Evolutionary conservation across 805 yeast genomes (phyloP).

Genomic region (Naumovozyma castellii): DNA sequence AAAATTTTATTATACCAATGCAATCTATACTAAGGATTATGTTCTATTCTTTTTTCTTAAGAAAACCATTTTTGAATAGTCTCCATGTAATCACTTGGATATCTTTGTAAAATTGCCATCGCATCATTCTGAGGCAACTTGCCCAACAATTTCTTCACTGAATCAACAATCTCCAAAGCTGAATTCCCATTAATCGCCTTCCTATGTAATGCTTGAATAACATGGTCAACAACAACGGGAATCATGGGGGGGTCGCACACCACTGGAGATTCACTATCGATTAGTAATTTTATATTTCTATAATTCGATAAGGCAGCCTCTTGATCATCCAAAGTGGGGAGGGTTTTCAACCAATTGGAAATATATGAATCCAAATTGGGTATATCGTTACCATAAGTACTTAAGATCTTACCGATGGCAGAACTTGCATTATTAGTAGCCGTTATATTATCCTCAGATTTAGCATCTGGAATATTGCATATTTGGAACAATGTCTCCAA

Average conservation of each 20-base stretch:
- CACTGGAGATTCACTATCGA: conserved; percentile 55
- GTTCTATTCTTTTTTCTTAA: conserved; percentile 5
- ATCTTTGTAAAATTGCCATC: conserved; percentile 48
- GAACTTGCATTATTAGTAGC: conserved; percentile 84
- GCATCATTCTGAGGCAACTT: conserved; percentile 64
- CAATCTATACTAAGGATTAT: too few relatives aligned
- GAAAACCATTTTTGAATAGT: conserved; percentile 54
- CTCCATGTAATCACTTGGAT: conserved; percentile 51
- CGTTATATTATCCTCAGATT: conserved; percentile 70
- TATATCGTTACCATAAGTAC: conserved; percentile 46
- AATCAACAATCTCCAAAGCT: conserved; percentile 53
- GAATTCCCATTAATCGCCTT: conserved; percentile 58
- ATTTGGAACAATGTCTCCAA: conserved; percentile 67
- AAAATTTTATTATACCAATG: too few relatives aligned
- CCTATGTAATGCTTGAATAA: conserved; percentile 65
- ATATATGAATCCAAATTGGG: conserved; percentile 56
- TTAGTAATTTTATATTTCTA: conserved; percentile 61
- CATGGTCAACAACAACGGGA: conserved; percentile 55
- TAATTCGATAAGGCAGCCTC: conserved; percentile 85
- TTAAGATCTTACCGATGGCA: conserved; percentile 77
- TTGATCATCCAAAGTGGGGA: conserved; percentile 77
- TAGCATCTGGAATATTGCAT: conserved; percentile 68
- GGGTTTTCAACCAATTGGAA: conserved; percentile 66
- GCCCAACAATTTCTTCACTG: conserved; percentile 56
- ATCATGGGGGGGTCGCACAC: conserved; percentile 40